phyloP scores from a whole-genome alignment of 345 rosid species.

The Nasturtium officinale region DNA sequence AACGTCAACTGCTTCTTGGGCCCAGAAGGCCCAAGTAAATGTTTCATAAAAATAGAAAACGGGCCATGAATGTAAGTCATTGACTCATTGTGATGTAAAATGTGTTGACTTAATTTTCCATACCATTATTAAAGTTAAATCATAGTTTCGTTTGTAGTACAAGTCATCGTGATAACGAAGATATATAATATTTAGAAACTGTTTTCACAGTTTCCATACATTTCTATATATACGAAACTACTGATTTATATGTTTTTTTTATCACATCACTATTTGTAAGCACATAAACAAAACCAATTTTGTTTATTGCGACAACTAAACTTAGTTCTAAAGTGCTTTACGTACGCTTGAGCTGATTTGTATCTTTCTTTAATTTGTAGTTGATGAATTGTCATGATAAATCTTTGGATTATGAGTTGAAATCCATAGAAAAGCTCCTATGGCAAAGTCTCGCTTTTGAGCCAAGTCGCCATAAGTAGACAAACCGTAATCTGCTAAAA shows the following conservation, averaged over 20 bases:
- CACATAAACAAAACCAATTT: background rate
- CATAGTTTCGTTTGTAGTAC: background rate
- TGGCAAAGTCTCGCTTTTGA: constrained; percentile 62
- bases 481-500: constrained; percentile 60
- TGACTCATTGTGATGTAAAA: too few species aligned
- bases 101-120: too few species aligned
- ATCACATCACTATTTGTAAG: constrained; percentile 10
- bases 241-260: constrained; percentile 29
- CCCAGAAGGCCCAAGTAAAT: background rate
- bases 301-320: constrained; percentile 13
- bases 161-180: background rate
- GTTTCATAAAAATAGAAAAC: background rate
- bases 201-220: too few species aligned
- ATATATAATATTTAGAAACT: background rate
- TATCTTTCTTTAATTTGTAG: constrained; percentile 14
- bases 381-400: constrained; percentile 30
- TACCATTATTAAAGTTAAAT: too few species aligned
- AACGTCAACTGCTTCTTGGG: too few species aligned
- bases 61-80: background rate
- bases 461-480: constrained; percentile 50
- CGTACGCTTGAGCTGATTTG: background rate
- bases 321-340: background rate
- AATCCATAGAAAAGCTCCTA: constrained; percentile 72
- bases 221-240: too few species aligned
- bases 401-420: constrained; percentile 34